Evolutionary conservation across 768 basidiomycete species (phyloP), one percentile per base, ranked within the genome.

Genomic region (Tulasnella sp.): DNA sequence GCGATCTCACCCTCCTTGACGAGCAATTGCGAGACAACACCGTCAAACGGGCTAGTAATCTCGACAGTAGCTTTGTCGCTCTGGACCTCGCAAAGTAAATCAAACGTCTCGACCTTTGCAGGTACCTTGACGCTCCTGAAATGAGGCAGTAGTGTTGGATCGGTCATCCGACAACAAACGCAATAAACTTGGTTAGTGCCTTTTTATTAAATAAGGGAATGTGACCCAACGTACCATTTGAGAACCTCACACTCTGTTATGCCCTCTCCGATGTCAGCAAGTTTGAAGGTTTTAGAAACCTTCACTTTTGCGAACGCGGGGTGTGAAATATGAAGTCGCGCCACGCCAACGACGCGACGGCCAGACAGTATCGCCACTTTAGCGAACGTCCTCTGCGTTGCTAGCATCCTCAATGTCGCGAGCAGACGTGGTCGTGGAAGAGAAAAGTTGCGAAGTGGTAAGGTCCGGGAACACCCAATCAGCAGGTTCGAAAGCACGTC

Each of bases 171-270:
- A 60, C 60, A 46, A n/a, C n/a, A 12, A 17, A 46, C 15, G 45
- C 19, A n/a, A n/a, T n/a, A n/a, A n/a, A n/a, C n/a, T n/a, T n/a
- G n/a, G n/a, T n/a, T n/a, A n/a, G n/a, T n/a, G n/a, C n/a, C n/a
- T n/a, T n/a, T n/a, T n/a, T n/a, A n/a, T n/a, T n/a, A n/a, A n/a
- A n/a, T n/a, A n/a, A n/a, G n/a, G 46, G 15, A 32, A 48, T 9
- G 25, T 31, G 1, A n/a, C 3, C 6, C 1, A 48, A 29, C 37
- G 74, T 60, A 85, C 88, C 89, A 92, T 67, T 82, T 83, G 45
- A 93, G 81, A 62, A 92, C 77, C 69, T 93, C 87, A 65, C 86
- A 87, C 68, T 92, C 88, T 21, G 87, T 89, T 62, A 92, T 90
- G 4, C 89, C 89, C 69, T 91, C 88, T 3, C 90, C 88, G 65